Conservation (phyloP, 1,284 basidiomycete genomes). For the Naganishia albida region DNA sequence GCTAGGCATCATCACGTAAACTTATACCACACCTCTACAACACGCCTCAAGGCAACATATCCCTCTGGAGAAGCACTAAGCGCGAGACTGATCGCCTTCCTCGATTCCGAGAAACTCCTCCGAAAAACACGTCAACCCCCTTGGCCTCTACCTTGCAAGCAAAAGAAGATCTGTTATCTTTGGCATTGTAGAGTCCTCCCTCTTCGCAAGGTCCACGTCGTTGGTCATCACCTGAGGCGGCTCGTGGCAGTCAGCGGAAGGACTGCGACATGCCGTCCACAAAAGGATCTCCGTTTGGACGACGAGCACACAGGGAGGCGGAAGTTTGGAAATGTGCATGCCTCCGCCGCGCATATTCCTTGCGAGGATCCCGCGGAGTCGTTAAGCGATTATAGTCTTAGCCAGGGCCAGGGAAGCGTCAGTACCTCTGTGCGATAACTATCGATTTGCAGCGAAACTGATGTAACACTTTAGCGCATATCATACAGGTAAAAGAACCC, state of each 20-base stretch:
- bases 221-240: background rate
- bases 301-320: background rate
- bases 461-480: too few relatives aligned
- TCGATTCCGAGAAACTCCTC: background rate
- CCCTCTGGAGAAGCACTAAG: too few relatives aligned
- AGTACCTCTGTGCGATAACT: background rate
- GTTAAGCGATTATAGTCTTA: background rate
- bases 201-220: background rate
- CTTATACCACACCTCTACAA: too few relatives aligned
- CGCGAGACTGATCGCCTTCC: background rate
- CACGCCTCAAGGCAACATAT: too few relatives aligned
- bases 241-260: background rate
- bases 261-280: background rate
- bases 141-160: background rate
- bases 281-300: background rate
- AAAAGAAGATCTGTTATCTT: background rate
- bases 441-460: background rate
- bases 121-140: background rate
- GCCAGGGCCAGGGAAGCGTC: background rate
- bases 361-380: background rate
- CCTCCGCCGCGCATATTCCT: background rate
- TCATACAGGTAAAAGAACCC: background rate
- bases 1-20: too few relatives aligned
- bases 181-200: background rate
- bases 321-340: background rate